Evolutionary conservation across 2,329 filamentous ascomycete species (phyloP), one percentile per base, ranked within the genome.

Genomic region (Malbranchea cinnamomea): DNA sequence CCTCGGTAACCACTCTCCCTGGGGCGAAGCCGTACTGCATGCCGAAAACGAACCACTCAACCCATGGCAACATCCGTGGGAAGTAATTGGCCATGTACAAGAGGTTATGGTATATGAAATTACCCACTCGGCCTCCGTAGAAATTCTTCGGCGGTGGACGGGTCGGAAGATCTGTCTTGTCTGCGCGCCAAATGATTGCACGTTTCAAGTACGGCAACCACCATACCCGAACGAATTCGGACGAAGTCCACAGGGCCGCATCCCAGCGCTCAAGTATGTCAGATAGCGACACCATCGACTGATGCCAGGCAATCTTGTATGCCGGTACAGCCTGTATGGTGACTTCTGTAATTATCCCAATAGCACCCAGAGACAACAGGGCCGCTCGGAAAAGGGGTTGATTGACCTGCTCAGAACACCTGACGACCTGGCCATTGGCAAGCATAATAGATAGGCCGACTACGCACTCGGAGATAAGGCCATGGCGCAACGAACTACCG

Each of bases 21-120:
- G 53, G 43, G 20, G 63, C 63, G 65, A 94, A 94, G 30, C 87
- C 87, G 52, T 94, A 95, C 54, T 95, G 85, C 79, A 95, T 83
- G 43, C 85, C 84, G 46, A 94, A 94, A 32, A 95, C 79, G 51
- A 94, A 87, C 79, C 84, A 89, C 56, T 98, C 89, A 19, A 95
- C 70, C 71, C 74, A 81, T 0, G 87, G 89, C 4, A 93, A 63
- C 33, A 92, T 68, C 26, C 71, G 67, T 2, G 89, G 89, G 11
- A 85, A 53, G 44, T 74, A 81, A 37, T 85, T 79, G 2, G 78
- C 72, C 6, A 89, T 51, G 46, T 78, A 87, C 4, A 98, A 73
- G 24, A 95, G 65, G 49, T 87, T 84, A 50, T 95, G 87, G 51
- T 98, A 95, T 35, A 91, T 65, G 45, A 89, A 77, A 51, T 85